A percentile compares a stretch with the other conserved stretches of the same genome.
These are phyloP conservation scores for Penicillium polonicum DNA, from an alignment of 2,329 filamentous ascomycete genomes.

Conservation along the genomic window DNA sequence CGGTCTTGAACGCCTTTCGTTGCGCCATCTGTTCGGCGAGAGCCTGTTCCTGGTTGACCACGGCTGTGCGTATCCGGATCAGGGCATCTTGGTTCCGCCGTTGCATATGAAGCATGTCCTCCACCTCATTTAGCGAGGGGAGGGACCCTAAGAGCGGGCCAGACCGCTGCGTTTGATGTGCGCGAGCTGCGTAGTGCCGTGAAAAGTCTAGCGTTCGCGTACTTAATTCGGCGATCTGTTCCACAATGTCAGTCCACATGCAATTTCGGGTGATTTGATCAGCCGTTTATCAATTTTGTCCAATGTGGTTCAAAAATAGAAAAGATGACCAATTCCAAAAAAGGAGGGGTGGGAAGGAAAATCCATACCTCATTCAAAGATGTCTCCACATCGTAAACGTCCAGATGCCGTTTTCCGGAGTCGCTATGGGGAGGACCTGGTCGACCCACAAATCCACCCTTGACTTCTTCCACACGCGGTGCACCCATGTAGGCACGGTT, in stretches of 20 bases:
- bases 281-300: neutral
- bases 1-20: constrained; percentile 38
- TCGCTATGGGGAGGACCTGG: constrained; percentile 42
- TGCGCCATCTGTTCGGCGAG: constrained; percentile 55
- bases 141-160: constrained; percentile 45
- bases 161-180: constrained; percentile 47
- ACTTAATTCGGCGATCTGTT: constrained; percentile 47
- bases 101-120: constrained; percentile 48
- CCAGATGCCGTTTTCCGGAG: constrained; percentile 62
- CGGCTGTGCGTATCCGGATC: constrained; percentile 59
- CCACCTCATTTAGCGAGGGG: constrained; percentile 46
- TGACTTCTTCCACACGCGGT: constrained; percentile 38
- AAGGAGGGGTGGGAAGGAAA: neutral
- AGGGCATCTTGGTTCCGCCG: constrained; percentile 51
- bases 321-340: neutral
- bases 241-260: constrained; percentile 15
- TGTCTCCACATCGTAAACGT: constrained; percentile 59
- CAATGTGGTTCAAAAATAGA: neutral
- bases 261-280: neutral
- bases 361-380: constrained; percentile 49
- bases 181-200: constrained; percentile 42
- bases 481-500: constrained; percentile 31
- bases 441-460: constrained; percentile 29
- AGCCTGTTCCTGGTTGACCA: constrained; percentile 59
- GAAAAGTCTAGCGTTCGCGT: constrained; percentile 48